Conservation (phyloP, 1,284 basidiomycete genomes). For the Abortiporus biennis region DNA sequence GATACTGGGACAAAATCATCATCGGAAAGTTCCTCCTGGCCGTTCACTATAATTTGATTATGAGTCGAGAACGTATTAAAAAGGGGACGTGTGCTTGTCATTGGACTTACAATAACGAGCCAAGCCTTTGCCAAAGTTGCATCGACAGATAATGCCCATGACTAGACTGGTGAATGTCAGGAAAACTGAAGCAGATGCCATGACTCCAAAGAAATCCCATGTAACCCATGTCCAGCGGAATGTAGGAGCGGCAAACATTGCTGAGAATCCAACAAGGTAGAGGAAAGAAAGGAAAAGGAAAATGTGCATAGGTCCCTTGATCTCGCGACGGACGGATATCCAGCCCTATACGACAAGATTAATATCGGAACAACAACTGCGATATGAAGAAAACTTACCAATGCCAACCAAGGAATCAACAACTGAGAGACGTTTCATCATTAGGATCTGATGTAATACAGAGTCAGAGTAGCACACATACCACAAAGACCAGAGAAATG, state of each 20-base stretch:
- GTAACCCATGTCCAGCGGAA: conserved; percentile 73
- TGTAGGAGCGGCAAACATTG: conserved; percentile 63
- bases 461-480: conserved; percentile 30
- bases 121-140: conserved; percentile 73
- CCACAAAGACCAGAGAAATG: conserved; percentile 50
- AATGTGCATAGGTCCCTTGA: conserved; percentile 46
- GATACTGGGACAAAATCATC: conserved; percentile 39
- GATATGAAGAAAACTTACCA: conserved; percentile 29
- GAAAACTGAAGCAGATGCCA: conserved; percentile 51
- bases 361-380: neutral
- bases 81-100: too few species aligned
- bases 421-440: conserved; percentile 33
- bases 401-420: conserved; percentile 61
- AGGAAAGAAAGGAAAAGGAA: conserved; percentile 57
- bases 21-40: conserved; percentile 47
- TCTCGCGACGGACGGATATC: conserved; percentile 66
- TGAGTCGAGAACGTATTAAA: neutral
- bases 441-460: neutral
- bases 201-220: conserved; percentile 69
- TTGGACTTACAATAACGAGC: conserved; percentile 56
- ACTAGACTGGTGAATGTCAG: conserved; percentile 50
- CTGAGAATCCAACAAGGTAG: conserved; percentile 61
- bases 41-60: conserved; percentile 39
- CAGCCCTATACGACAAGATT: conserved; percentile 45
- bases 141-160: conserved; percentile 58